These are phyloP conservation scores for Omphalotus guepiniiformis DNA, from an alignment of 768 basidiomycete species.

Conservation along the genomic window DNA sequence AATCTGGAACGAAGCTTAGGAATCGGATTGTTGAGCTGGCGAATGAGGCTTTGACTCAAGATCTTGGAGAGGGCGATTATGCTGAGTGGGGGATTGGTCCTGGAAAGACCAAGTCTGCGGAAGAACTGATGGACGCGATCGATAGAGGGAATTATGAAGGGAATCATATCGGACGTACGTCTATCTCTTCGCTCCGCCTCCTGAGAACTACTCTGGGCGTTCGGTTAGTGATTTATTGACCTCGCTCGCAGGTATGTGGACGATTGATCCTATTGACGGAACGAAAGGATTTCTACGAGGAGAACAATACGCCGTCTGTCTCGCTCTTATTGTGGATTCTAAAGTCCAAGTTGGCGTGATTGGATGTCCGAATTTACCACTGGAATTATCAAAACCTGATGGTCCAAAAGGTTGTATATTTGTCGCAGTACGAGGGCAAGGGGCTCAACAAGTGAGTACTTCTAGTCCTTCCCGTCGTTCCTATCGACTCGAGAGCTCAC, in stretches of 20 bases:
- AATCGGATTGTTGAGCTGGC: constrained; percentile 77
- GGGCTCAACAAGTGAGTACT: constrained; percentile 61
- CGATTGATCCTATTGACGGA: constrained; percentile 87
- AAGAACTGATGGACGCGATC: constrained; percentile 76
- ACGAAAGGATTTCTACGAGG: constrained; percentile 92
- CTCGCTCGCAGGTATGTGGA: constrained; percentile 66
- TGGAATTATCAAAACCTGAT: constrained; percentile 46
- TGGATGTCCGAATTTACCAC: constrained; percentile 88
- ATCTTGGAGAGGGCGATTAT: constrained; percentile 53
- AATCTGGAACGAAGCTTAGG: constrained; percentile 39
- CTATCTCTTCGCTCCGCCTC: neutral
- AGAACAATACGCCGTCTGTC: constrained; percentile 90
- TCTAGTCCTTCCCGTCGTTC: neutral
- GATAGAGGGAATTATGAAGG: constrained; percentile 78
- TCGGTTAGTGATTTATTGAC: constrained; percentile 1
- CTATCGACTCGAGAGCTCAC: neutral
- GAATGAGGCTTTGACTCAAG: constrained; percentile 65
- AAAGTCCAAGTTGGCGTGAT: constrained; percentile 80
- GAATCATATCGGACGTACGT: constrained; percentile 69
- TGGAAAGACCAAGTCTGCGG: constrained; percentile 43
- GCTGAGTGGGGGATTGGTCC: constrained; percentile 72
- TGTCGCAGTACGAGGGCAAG: constrained; percentile 81
- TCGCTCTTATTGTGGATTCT: constrained; percentile 78
- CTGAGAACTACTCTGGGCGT: neutral
- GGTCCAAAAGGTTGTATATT: constrained; percentile 77